These are phyloP conservation scores for Hansenula sp. DNA, from an alignment of 1,139 yeast species.

Conservation along the genomic window DNA sequence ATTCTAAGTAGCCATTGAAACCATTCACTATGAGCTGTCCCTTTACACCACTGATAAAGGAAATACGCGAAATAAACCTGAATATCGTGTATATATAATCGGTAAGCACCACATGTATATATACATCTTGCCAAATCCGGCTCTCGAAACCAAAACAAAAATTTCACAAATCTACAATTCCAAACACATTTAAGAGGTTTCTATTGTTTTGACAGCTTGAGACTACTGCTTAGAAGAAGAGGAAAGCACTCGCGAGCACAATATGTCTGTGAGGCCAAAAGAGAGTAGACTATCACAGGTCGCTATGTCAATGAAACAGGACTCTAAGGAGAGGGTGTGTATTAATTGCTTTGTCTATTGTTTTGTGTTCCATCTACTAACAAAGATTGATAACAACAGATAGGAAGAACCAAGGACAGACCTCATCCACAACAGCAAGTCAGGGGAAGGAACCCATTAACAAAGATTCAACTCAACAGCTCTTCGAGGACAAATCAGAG, in stretches of 20 bases:
- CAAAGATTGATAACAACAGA: neutral
- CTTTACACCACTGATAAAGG: too few species aligned
- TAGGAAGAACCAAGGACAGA: constrained; percentile 3
- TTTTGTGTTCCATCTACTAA: neutral
- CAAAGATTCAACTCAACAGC: constrained; percentile 12
- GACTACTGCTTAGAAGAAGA: neutral
- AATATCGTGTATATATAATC: too few species aligned
- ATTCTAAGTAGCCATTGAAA: too few species aligned
- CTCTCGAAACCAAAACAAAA: neutral
- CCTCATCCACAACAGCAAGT: neutral
- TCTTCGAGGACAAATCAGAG: constrained; percentile 7
- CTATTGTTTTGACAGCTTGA: neutral
- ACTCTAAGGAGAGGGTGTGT: neutral
- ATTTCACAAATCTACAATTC: neutral
- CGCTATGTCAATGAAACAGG: neutral
- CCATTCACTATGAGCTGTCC: too few species aligned
- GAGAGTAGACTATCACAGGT: neutral
- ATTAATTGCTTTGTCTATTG: neutral
- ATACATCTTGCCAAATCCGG: neutral
- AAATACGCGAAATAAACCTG: too few species aligned
- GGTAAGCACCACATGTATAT: neutral
- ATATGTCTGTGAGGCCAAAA: neutral
- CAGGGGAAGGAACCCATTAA: constrained; percentile 11
- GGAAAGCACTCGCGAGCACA: neutral
- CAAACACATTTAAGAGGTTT: neutral